Evolutionary conservation across 148 eudicot species (phyloP).

Genomic region (Pouteria glomerata): DNA sequence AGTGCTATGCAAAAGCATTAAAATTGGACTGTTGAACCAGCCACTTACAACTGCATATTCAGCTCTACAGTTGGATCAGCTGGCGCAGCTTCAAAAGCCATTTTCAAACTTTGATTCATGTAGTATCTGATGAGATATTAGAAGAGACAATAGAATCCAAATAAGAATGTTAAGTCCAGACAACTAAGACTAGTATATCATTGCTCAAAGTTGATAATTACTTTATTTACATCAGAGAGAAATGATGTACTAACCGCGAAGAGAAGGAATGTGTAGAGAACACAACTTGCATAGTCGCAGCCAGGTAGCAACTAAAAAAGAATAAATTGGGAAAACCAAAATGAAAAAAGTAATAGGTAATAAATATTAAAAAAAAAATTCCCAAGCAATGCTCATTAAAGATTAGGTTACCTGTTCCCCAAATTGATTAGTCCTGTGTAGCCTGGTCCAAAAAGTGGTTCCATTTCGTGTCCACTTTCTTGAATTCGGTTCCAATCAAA

Average conservation of each 20-base stretch:
- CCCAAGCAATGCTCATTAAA: neutral
- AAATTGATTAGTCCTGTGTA: conserved; percentile 94
- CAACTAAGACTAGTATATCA: neutral
- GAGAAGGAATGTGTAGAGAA: conserved; percentile 71
- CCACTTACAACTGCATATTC: conserved; percentile 85
- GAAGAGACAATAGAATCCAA: neutral
- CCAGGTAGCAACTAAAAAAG: conserved; percentile 79
- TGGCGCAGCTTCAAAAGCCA: conserved; percentile 77
- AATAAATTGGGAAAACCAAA: conserved; percentile 7
- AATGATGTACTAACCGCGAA: conserved; percentile 45
- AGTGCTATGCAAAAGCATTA: neutral
- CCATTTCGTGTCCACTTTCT: conserved; percentile 85
- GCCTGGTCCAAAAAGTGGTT: conserved; percentile 90
- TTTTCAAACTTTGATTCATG: conserved; percentile 48
- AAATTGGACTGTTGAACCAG: neutral
- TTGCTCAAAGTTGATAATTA: neutral
- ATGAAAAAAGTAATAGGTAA: neutral
- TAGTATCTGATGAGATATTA: conserved; percentile 48
- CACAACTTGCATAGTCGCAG: conserved; percentile 95
- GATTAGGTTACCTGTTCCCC: conserved; percentile 70
- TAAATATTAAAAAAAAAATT: neutral
- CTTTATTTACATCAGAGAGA: neutral
- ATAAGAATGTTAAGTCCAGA: neutral
- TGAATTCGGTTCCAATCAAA: conserved; percentile 97
- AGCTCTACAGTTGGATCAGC: conserved; percentile 98